A percentile compares a stretch with the other conserved stretches of the same genome.
Conservation (phyloP, 108 stramenopile species). For the Discostella pseudostelligera region DNA sequence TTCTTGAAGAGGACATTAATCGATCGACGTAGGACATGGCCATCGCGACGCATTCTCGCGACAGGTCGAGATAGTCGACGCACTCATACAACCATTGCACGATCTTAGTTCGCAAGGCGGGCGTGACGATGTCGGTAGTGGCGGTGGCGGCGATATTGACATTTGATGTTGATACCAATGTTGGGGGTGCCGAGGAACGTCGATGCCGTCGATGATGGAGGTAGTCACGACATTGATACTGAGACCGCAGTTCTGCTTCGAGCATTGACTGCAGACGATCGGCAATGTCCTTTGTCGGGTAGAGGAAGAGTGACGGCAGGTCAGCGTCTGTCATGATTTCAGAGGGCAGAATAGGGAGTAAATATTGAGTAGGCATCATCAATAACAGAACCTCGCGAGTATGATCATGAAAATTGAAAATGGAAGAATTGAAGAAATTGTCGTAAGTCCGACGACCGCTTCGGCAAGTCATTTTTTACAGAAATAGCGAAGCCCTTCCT, state of each 20-base stretch:
- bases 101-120: constrained; percentile 54
- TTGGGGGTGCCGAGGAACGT: constrained; percentile 5
- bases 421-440: no score
- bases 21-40: constrained; percentile 69
- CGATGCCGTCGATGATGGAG: constrained; percentile 2
- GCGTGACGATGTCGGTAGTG: constrained; percentile 13
- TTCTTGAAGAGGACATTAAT: constrained; percentile 44
- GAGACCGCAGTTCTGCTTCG: constrained; percentile 18
- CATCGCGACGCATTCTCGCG: constrained; percentile 55
- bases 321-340: no score
- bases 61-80: constrained; percentile 55
- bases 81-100: constrained; percentile 65
- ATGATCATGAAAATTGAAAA: no score
- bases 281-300: constrained; percentile 16
- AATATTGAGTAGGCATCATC: no score
- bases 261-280: constrained; percentile 24
- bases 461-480: no score
- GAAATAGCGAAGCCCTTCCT: no score
- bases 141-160: background rate
- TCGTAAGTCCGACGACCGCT: no score
- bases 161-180: background rate
- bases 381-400: no score
- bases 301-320: constrained; percentile 12
- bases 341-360: no score
- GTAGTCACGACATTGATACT: constrained; percentile 29